These are phyloP conservation scores for Pleodorina starrii DNA, from an alignment of 139 green algal genomes.

Conservation along the genomic window DNA sequence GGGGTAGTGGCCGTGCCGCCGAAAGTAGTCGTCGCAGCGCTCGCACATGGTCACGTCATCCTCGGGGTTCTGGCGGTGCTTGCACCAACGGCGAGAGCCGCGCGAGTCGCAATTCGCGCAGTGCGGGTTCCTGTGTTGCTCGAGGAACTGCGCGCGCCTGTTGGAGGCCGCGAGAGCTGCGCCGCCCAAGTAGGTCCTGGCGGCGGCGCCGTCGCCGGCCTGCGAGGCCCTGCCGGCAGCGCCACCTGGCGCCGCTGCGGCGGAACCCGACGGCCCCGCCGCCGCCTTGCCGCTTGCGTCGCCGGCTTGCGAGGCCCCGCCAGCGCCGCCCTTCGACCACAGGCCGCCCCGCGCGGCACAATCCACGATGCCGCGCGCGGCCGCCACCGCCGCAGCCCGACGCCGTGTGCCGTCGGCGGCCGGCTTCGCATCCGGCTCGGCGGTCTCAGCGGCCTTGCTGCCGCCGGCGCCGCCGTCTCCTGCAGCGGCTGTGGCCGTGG, in stretches of 20 bases:
- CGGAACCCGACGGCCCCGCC: not conserved
- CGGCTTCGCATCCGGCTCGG: too few relatives aligned
- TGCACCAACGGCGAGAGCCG: constrained; percentile 23
- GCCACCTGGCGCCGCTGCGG: too few relatives aligned
- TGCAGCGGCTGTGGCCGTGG: not conserved
- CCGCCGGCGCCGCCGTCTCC: not conserved
- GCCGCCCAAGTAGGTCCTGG: not conserved
- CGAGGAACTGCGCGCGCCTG: not conserved
- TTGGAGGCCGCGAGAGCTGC: not conserved
- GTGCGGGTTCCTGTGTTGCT: too few relatives aligned
- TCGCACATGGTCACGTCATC: not conserved
- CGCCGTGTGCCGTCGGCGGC: not conserved
- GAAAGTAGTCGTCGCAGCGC: constrained; percentile 19
- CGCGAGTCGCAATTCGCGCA: not conserved
- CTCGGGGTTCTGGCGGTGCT: not conserved
- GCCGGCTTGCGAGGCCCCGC: too few relatives aligned
- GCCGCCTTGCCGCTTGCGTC: not conserved
- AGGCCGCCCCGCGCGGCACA: not conserved
- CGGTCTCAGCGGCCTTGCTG: not conserved
- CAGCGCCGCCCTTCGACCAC: not conserved
- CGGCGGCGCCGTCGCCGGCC: not conserved
- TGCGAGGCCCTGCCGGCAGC: too few relatives aligned
- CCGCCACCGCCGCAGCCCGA: not conserved
- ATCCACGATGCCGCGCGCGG: not conserved
- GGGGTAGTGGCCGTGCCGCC: not conserved